Evolutionary conservation across 441 rosid species (phyloP), one percentile per base, ranked within the genome.

Genomic region (Hura crepitans): DNA sequence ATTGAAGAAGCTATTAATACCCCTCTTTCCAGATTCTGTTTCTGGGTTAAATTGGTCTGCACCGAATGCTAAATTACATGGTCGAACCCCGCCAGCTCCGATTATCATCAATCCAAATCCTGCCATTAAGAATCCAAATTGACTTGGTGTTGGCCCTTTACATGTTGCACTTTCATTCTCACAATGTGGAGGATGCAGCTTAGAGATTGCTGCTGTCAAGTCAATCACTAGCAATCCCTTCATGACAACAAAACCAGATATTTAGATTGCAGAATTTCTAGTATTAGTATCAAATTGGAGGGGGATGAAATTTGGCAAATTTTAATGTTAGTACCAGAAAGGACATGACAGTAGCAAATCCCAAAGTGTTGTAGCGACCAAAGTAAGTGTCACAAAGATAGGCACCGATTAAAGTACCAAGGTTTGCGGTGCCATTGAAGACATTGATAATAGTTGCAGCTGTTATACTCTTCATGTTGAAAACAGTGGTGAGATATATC

Each of bases 21-120:
- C 97, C 74, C 68, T 82, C 72, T 81, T 87, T 49, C 97, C 97
- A 12, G 94, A 80, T 31, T 85, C 86, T 1, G 86, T 85, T 27
- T 82, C 58, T 5, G 94, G 87, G 69, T 91, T 78, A 65, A 91
- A 91, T 67, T 91, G 92, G 77, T 91, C 97, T n/a, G 85, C 89
- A 4, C 94, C 97, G 28, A 91, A 88, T 6, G 92, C 91, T 63
- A 91, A 64, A 68, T 91, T 91, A 71, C 94, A 88, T 0, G 97
- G 97, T 54, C 94, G 73, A 43, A 91, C 80, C 6, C 97, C 94
- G 0, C 92, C 91, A 0, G 94, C 94, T 71, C 94, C 94, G 0
- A 85, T 62, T 17, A 87, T 81, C 69, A 88, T 85, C 13, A 91
- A 72, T 23, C 74, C 87, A 0, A 91, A 85, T 7, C 89, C 92